A percentile compares a stretch with the other conserved stretches of the same genome.
Evolutionary conservation across 2,329 filamentous ascomycete genomes (phyloP).

Genomic region (Cladosporium sp.): DNA sequence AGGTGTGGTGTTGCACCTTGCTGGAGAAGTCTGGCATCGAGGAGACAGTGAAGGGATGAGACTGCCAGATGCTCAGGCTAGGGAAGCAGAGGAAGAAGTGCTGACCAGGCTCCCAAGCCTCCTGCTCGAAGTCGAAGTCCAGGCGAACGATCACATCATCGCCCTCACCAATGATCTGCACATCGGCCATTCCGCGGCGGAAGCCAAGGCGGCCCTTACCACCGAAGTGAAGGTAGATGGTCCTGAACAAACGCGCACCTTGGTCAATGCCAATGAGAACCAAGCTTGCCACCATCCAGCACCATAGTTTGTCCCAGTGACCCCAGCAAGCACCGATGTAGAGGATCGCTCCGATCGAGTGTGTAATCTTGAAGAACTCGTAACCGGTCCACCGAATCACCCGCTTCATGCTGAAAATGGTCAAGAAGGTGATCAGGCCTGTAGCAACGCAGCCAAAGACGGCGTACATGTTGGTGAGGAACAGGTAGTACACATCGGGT

Average conservation of each 20-base stretch:
- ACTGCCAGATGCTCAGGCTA: constrained; percentile 68
- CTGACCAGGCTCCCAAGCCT: constrained; percentile 64
- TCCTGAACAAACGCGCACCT: constrained; percentile 58
- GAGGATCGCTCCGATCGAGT: constrained; percentile 71
- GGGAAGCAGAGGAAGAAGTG: constrained; percentile 72
- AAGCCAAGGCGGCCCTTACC: constrained; percentile 50
- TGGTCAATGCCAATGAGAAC: constrained; percentile 67
- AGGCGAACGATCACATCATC: constrained; percentile 52
- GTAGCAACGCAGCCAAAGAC: constrained; percentile 73
- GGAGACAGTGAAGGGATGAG: constrained; percentile 68
- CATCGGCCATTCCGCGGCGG: constrained; percentile 50
- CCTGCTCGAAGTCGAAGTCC: constrained; percentile 63
- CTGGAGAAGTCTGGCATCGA: constrained; percentile 44
- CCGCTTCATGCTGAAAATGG: constrained; percentile 59
- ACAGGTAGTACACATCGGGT: constrained; percentile 57
- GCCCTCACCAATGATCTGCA: constrained; percentile 14
- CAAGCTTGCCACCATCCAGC: constrained; percentile 68
- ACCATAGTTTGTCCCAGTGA: constrained; percentile 68
- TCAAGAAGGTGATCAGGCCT: constrained; percentile 61
- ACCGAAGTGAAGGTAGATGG: constrained; percentile 56
- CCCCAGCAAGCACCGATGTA: constrained; percentile 76
- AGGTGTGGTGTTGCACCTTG: constrained; percentile 39
- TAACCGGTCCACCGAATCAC: constrained; percentile 69
- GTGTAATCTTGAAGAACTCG: constrained; percentile 73
- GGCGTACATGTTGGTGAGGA: constrained; percentile 66